A percentile compares a stretch with the other conserved stretches of the same genome.
Evolutionary conservation across 2,329 filamentous ascomycete genomes (phyloP).

Genomic region (Paecilomyces sp.): DNA sequence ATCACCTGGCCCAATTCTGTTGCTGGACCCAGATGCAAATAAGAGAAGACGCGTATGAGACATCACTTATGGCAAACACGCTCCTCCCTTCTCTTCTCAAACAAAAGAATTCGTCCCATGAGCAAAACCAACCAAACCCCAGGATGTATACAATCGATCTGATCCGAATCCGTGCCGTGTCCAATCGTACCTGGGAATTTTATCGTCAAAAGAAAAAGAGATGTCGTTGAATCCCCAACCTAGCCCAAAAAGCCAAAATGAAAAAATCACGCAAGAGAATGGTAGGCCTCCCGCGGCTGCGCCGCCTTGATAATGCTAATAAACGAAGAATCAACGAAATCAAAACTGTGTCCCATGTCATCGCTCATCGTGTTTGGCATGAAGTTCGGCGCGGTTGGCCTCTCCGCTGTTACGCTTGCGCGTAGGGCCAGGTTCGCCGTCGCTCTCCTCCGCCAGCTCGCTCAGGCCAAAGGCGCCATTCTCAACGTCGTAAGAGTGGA

Average conservation of each 20-base stretch:
- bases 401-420: slow-evolving; percentile 18
- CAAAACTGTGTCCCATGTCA: slow-evolving; percentile 12
- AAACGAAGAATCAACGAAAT: slow-evolving; percentile 3
- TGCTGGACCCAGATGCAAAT: background rate
- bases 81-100: background rate
- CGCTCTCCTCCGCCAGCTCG: slow-evolving; percentile 71
- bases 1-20: background rate
- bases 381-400: slow-evolving; percentile 15
- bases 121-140: background rate
- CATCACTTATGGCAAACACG: background rate
- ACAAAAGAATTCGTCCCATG: background rate
- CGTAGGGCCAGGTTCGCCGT: slow-evolving; percentile 41
- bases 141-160: background rate
- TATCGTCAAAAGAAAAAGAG: background rate
- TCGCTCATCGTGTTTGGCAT: slow-evolving; percentile 25
- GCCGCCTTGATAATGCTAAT: slow-evolving; percentile 4
- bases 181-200: background rate
- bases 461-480: slow-evolving; percentile 67
- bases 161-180: background rate
- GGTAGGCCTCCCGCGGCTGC: background rate
- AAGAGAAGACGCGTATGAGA: background rate
- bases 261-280: background rate
- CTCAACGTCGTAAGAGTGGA: slow-evolving; percentile 85
- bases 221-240: background rate
- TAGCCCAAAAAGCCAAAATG: background rate